Evolutionary conservation across 2,329 filamentous ascomycete genomes (phyloP).

Genomic region (Aschersonia sp.): DNA sequence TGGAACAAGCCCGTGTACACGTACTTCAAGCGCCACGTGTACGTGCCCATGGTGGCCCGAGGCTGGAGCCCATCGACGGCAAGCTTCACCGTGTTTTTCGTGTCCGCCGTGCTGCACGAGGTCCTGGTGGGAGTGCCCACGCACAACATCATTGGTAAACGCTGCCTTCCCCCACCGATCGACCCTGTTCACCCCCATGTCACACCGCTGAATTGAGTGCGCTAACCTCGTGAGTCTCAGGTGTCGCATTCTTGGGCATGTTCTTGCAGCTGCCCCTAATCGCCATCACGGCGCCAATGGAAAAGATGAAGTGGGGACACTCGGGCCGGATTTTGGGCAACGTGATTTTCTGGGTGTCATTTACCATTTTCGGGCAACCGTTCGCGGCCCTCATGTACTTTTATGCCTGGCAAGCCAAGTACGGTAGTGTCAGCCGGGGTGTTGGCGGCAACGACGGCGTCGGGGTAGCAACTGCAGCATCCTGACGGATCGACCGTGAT

Average conservation of each 20-base stretch:
- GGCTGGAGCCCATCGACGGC: slow-evolving; percentile 61
- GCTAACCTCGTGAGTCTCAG: slow-evolving; percentile 23
- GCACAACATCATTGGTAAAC: slow-evolving; percentile 74
- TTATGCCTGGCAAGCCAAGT: slow-evolving; percentile 97
- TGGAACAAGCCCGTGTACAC: slow-evolving; percentile 98
- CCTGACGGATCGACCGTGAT: background rate
- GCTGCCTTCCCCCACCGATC: slow-evolving; percentile 3
- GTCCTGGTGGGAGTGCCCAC: slow-evolving; percentile 87
- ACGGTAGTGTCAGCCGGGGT: slow-evolving; percentile 59
- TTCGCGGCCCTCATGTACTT: slow-evolving; percentile 89
- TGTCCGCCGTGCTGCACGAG: slow-evolving; percentile 85
- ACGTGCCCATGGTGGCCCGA: slow-evolving; percentile 71
- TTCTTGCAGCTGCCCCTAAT: slow-evolving; percentile 85
- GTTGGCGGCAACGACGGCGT: slow-evolving; percentile 5
- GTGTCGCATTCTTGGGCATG: slow-evolving; percentile 91
- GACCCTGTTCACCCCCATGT: too few relatives aligned
- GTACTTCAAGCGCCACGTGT: slow-evolving; percentile 93
- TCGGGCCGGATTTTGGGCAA: slow-evolving; percentile 76
- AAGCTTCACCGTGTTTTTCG: slow-evolving; percentile 70
- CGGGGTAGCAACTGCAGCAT: background rate
- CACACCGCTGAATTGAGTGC: slow-evolving; percentile 1
- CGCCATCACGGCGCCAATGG: slow-evolving; percentile 60
- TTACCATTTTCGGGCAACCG: slow-evolving; percentile 90
- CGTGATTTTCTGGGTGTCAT: slow-evolving; percentile 90
- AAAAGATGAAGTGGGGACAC: slow-evolving; percentile 57